A percentile compares a stretch with the other conserved stretches of the same genome.
Evolutionary conservation across 108 stramenopile genomes (phyloP).

Genomic region (Chaetoceros muelleri): DNA sequence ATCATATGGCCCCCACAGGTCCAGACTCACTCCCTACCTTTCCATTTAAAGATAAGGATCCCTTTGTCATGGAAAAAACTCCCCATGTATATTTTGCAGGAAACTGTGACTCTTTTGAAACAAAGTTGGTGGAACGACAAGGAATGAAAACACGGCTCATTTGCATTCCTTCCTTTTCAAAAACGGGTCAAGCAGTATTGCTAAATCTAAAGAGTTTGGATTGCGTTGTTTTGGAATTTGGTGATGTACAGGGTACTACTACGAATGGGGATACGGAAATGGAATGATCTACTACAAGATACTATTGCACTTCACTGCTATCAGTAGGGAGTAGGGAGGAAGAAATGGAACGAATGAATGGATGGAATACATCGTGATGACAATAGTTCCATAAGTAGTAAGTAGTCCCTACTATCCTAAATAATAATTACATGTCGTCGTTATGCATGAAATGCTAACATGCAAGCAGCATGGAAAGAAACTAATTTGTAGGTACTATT

Average conservation of each 20-base stretch:
- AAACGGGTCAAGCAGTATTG: constrained; percentile 60
- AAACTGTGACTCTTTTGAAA: constrained; percentile 21
- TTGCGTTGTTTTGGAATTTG: constrained; percentile 54
- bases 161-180: constrained; percentile 61
- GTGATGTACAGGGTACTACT: constrained; percentile 25
- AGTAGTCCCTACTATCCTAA: no score
- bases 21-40: constrained; percentile 73
- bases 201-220: constrained; percentile 60
- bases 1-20: constrained; percentile 82
- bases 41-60: constrained; percentile 57
- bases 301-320: no score
- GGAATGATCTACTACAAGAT: no score
- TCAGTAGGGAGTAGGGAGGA: no score
- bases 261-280: no score
- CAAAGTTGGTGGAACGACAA: background rate
- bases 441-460: no score
- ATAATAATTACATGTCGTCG: no score
- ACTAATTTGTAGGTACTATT: no score
- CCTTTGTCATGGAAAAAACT: constrained; percentile 46
- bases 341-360: no score
- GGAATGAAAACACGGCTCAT: constrained; percentile 37
- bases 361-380: no score
- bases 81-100: constrained; percentile 60
- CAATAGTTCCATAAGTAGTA: no score
- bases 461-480: no score